Base-by-base conservation (phyloP, 2,329 filamentous ascomycete species). In the Neophaeococcomyces aloes region DNA sequence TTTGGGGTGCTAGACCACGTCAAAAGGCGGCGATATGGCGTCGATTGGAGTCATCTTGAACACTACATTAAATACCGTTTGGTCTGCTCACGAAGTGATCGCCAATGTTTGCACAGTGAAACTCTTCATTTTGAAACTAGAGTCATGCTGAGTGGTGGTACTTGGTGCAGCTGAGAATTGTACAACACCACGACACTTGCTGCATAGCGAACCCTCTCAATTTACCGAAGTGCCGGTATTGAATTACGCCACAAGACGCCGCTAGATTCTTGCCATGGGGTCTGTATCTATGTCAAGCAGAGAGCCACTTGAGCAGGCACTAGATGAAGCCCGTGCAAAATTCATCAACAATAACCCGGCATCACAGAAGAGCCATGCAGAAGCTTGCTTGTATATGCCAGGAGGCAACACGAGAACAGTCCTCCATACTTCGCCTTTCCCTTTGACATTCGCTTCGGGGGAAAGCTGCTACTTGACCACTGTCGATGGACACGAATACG, bases 401-500 rank as follows among this genome's bases (percentile, higher is more conserved):
- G 59, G 59, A n/a, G 59, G 59, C 13, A 61, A 61, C 32, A 61
- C 59, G 8, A 52, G 58, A 38, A 59, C 49, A 44, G 53, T 56
- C 17, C 51, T 62, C 3, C 48, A 57, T 39, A 54, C 58, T 23
- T 33, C 45, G 2, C 62, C 62, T 0, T 64, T 63, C 41, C 60
- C 61, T 1, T 38, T 65, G 4, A 58, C 55, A 10, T 50, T 64
- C 38, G 43, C 51, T 39, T 55, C 52, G 2, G 60, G 52, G 39
- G 48, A 45, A 51, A 55, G 52, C 27, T 51, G 53, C 29, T 51
- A 45, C n/a, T 45, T 63, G 33, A 60, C 55, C n/a, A 59, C 59
- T 5, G 44, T 61, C 11, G 61, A 63, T 35, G 55, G 52, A 11
- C 35, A 50, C 13, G 50, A 41, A 33, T 81, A 80, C 55, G 62